phyloP scores from a whole-genome alignment of 1,284 basidiomycete species.

The Papiliotrema flavescens region DNA sequence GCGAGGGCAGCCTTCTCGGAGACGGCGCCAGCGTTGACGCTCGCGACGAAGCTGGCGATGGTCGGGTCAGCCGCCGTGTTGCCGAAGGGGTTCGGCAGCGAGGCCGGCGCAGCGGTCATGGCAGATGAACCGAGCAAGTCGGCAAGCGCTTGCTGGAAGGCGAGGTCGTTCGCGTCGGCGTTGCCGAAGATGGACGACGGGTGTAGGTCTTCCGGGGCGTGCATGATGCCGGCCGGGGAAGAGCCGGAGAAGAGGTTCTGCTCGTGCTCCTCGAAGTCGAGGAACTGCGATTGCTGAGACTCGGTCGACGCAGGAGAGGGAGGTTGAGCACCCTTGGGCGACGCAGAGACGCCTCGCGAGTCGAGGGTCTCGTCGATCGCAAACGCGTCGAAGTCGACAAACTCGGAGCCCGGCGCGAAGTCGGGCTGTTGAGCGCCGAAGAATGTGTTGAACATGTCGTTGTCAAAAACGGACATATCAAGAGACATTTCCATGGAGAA shows the following conservation, averaged over 20 bases:
- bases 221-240: slow-evolving; percentile 20
- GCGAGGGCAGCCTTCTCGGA: neutral
- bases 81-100: neutral
- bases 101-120: slow-evolving; percentile 8
- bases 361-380: neutral
- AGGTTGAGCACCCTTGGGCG: too few species aligned
- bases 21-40: neutral
- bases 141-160: slow-evolving; percentile 4
- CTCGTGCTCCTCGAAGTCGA: slow-evolving; percentile 14
- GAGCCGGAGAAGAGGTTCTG: slow-evolving; percentile 3
- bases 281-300: slow-evolving; percentile 34
- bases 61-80: neutral
- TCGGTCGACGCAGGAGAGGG: slow-evolving; percentile 28
- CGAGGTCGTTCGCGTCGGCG: slow-evolving; percentile 5
- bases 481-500: neutral
- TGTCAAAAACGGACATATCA: too few species aligned
- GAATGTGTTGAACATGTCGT: too few species aligned
- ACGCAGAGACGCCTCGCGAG: too few species aligned
- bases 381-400: neutral
- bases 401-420: neutral
- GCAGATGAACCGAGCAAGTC: neutral
- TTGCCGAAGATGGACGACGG: neutral
- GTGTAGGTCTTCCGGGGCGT: slow-evolving; percentile 23
- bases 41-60: neutral
- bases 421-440: too few species aligned